Conservation (phyloP, 441 rosid genomes). For the Hura crepitans region DNA sequence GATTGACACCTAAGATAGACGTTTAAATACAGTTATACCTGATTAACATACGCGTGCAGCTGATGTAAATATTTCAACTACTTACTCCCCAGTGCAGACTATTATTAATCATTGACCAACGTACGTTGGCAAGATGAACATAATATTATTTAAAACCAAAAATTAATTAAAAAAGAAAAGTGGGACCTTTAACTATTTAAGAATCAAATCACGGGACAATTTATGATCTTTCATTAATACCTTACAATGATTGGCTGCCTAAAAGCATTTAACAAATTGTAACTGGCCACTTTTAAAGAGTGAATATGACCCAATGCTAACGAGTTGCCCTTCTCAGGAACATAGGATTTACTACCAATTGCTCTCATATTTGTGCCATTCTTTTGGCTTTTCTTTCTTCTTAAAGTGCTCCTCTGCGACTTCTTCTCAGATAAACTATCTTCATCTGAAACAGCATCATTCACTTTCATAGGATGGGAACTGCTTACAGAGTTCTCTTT, state of each 20-base stretch:
- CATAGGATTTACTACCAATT: slow-evolving; percentile 28
- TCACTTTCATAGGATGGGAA: slow-evolving; percentile 38
- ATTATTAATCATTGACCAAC: not conserved
- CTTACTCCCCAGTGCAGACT: not conserved
- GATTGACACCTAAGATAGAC: not conserved
- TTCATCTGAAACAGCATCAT: slow-evolving; percentile 30
- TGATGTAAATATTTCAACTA: slow-evolving; percentile 2
- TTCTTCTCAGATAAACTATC: slow-evolving; percentile 37
- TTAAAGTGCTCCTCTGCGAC: slow-evolving; percentile 34
- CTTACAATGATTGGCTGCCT: slow-evolving; percentile 75
- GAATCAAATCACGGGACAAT: not conserved
- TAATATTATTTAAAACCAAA: not conserved
- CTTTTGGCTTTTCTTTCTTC: slow-evolving; percentile 71
- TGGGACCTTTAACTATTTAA: slow-evolving; percentile 10
- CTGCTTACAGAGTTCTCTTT: slow-evolving; percentile 43
- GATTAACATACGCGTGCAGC: not conserved
- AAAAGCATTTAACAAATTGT: slow-evolving; percentile 56
- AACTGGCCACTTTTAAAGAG: slow-evolving; percentile 64
- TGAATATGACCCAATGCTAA: slow-evolving; percentile 41
- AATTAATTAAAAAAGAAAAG: not conserved
- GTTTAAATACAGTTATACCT: not conserved
- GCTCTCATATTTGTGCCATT: slow-evolving; percentile 33
- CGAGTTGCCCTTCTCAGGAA: slow-evolving; percentile 32
- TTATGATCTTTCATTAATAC: slow-evolving; percentile 33
- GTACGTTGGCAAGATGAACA: not conserved